Conservation (phyloP, 2,329 filamentous ascomycete species). For the Neofusicoccum laricinum region DNA sequence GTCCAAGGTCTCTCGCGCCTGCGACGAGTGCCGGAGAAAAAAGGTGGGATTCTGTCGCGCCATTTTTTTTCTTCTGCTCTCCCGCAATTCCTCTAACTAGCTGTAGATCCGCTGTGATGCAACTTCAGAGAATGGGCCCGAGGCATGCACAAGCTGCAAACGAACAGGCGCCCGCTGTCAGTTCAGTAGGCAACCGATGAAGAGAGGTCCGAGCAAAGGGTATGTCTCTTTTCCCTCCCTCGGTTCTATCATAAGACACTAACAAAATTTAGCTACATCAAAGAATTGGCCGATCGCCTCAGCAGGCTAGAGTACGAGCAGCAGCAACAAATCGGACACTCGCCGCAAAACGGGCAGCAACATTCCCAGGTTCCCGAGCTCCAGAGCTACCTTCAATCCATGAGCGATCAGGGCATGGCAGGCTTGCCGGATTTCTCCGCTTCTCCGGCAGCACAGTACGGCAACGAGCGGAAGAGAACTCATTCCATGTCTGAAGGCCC, state of each 20-base stretch:
- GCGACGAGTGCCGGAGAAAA: constrained; percentile 41
- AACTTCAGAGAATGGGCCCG: constrained; percentile 38
- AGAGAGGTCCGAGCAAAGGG: constrained; percentile 42
- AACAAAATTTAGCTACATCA: constrained; percentile 33
- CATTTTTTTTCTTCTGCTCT: neutral
- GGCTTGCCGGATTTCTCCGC: constrained; percentile 29
- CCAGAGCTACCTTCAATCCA: constrained; percentile 10
- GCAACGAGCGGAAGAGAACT: constrained; percentile 31
- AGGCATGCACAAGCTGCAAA: constrained; percentile 40
- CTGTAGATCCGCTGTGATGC: constrained; percentile 39
- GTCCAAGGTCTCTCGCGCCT: constrained; percentile 42
- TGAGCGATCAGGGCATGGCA: constrained; percentile 27
- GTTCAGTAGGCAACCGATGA: constrained; percentile 41
- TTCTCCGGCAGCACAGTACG: constrained; percentile 27
- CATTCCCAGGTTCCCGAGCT: constrained; percentile 13
- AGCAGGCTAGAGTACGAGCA: constrained; percentile 31
- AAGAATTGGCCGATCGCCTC: constrained; percentile 38
- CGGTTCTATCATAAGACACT: neutral
- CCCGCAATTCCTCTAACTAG: neutral
- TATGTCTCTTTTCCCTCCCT: constrained; percentile 17
- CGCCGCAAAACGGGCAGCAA: constrained; percentile 6
- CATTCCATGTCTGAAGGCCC: constrained; percentile 38
- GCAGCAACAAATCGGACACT: constrained; percentile 9
- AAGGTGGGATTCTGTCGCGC: constrained; percentile 28
- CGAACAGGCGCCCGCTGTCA: constrained; percentile 39